Conservation (phyloP, 2,329 filamentous ascomycete genomes). For the Biscogniauxia sp. region DNA sequence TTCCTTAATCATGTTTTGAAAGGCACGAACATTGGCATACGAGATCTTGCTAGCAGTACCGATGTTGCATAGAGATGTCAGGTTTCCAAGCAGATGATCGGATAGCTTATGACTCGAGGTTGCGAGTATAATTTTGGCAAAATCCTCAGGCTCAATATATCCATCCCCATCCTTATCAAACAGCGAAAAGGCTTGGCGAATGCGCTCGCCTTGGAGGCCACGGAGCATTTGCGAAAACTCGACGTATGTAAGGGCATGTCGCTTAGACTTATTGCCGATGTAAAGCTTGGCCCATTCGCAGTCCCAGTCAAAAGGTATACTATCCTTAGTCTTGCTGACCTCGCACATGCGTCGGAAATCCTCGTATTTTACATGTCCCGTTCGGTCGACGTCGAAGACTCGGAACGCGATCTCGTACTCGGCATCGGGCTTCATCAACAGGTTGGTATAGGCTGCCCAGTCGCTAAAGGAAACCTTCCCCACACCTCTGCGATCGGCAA, state of each 20-base stretch:
- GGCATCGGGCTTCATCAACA: conserved; percentile 89
- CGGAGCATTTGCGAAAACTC: conserved; percentile 99
- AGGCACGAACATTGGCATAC: conserved; percentile 94
- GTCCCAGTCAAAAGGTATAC: conserved; percentile 94
- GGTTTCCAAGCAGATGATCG: conserved; percentile 87
- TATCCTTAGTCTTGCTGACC: conserved; percentile 79
- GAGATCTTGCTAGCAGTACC: conserved; percentile 89
- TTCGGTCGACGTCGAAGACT: conserved; percentile 84
- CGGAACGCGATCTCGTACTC: conserved; percentile 99
- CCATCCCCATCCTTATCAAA: conserved; percentile 92
- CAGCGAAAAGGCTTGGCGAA: conserved; percentile 89
- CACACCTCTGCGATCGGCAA: conserved; percentile 75
- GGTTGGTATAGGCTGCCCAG: conserved; percentile 92
- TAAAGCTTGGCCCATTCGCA: conserved; percentile 96
- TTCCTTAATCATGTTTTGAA: conserved; percentile 96
- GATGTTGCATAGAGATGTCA: conserved; percentile 93
- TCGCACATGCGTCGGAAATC: conserved; percentile 84
- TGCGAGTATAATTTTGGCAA: conserved; percentile 93
- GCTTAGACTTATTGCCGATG: conserved; percentile 80
- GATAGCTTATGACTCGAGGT: conserved; percentile 95
- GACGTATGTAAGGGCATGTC: conserved; percentile 89
- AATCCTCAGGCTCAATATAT: conserved; percentile 92
- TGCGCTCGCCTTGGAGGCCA: conserved; percentile 91
- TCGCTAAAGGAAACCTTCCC: conserved; percentile 78
- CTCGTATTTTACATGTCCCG: conserved; percentile 84